These are phyloP conservation scores for Metroxylon sagu DNA, from an alignment of 176 grass and related monocot species.

Conservation along the genomic window DNA sequence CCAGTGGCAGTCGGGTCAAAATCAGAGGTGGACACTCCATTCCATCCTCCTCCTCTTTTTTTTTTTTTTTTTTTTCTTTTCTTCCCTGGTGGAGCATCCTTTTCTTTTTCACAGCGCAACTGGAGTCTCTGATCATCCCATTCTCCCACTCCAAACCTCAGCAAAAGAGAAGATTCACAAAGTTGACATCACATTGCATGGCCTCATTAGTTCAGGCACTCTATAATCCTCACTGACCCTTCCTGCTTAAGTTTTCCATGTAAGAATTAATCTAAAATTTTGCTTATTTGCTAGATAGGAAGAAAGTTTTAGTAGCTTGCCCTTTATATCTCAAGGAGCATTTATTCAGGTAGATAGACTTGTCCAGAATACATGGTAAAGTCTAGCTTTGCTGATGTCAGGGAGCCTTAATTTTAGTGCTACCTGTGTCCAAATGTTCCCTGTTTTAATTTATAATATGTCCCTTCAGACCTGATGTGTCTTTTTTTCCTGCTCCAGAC, in stretches of 20 bases:
- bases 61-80: neutral
- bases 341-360: constrained; percentile 7
- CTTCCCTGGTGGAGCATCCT: no score
- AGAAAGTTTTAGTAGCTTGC: neutral
- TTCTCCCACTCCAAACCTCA: no score
- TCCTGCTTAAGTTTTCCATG: neutral
- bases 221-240: neutral
- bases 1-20: neutral
- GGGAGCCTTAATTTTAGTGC: constrained; percentile 10
- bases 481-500: no score
- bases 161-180: no score
- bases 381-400: neutral
- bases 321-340: neutral
- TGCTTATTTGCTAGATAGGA: neutral
- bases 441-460: neutral
- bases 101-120: neutral
- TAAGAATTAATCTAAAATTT: neutral
- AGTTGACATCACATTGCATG: no score
- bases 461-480: neutral
- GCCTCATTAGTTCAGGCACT: no score
- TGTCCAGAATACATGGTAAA: neutral
- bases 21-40: neutral
- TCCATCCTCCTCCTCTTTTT: neutral
- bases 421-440: neutral
- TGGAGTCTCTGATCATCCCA: constrained; percentile 1